Percentiles rank a stretch among this genome's conserved stretches.
These are phyloP conservation scores for Penicillium arizonense DNA, from an alignment of 495 filamentous ascomycete species.

Conservation along the genomic window DNA sequence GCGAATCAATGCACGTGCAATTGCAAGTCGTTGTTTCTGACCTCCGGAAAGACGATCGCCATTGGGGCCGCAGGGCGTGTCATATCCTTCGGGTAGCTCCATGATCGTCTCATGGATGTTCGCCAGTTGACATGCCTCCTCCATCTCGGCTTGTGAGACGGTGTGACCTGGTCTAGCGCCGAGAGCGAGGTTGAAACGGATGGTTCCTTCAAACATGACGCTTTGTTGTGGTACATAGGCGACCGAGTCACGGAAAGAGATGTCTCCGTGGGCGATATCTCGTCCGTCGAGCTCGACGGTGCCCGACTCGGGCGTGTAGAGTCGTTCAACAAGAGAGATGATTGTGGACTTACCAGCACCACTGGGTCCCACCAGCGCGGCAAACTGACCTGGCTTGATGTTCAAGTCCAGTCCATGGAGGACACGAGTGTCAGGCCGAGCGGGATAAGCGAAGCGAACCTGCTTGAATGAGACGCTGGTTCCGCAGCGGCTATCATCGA, in stretches of 20 bases:
- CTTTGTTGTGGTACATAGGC: conserved; percentile 53
- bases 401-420: conserved; percentile 52
- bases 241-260: conserved; percentile 42
- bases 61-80: conserved; percentile 59
- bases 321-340: conserved; percentile 57
- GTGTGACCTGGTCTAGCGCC: conserved; percentile 40
- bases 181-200: conserved; percentile 49
- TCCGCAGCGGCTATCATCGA: conserved; percentile 2
- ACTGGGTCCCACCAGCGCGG: conserved; percentile 58
- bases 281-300: conserved; percentile 34
- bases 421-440: conserved; percentile 52
- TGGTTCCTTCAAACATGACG: conserved; percentile 49
- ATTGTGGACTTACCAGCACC: conserved; percentile 64
- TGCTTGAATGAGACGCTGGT: conserved; percentile 50
- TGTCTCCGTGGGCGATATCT: conserved; percentile 31
- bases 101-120: conserved; percentile 57
- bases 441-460: conserved; percentile 61
- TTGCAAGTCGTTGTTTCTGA: conserved; percentile 70
- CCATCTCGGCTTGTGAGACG: conserved; percentile 46
- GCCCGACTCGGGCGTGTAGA: conserved; percentile 47
- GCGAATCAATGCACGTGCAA: conserved; percentile 70
- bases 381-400: conserved; percentile 57
- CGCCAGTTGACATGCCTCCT: conserved; percentile 51
- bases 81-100: conserved; percentile 57
- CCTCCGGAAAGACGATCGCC: conserved; percentile 65